These are phyloP conservation scores for Trypanosoma mega DNA, from an alignment of 208 protist genomes.

Conservation along the genomic window DNA sequence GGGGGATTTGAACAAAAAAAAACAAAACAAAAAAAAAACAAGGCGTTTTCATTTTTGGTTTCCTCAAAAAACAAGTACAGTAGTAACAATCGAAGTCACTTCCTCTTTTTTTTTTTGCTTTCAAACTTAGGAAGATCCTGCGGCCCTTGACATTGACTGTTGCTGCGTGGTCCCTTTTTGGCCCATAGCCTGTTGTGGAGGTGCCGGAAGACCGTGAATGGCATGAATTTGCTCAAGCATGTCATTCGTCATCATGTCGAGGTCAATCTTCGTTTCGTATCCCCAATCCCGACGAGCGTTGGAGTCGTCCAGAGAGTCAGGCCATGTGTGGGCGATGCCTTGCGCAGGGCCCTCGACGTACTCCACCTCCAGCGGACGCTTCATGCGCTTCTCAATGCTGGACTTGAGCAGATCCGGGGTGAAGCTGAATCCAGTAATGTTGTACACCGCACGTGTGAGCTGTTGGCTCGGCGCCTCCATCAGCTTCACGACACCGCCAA, in stretches of 20 bases:
- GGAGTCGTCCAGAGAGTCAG: constrained; percentile 75
- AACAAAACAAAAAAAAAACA: too few relatives aligned
- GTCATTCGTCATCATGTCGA: constrained; percentile 60
- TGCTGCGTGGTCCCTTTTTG: background rate
- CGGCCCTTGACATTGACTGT: too few relatives aligned
- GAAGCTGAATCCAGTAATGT: constrained; percentile 73
- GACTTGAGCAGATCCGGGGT: constrained; percentile 55
- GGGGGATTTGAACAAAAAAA: too few relatives aligned
- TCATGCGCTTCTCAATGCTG: constrained; percentile 57
- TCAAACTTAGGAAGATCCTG: too few relatives aligned
- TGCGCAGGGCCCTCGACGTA: constrained; percentile 73
- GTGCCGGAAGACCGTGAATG: constrained; percentile 13
- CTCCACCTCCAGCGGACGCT: constrained; percentile 37
- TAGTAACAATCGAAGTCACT: too few relatives aligned
- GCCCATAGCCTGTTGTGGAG: background rate
- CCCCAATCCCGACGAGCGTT: constrained; percentile 69
- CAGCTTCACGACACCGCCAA: constrained; percentile 63
- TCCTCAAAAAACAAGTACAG: too few relatives aligned
- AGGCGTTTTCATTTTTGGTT: too few relatives aligned
- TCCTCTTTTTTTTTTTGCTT: too few relatives aligned
- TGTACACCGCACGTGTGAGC: constrained; percentile 70
- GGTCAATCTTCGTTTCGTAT: constrained; percentile 44
- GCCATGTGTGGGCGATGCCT: constrained; percentile 84
- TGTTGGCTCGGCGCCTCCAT: constrained; percentile 35
- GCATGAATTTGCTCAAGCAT: constrained; percentile 49